Conservation (phyloP, 75 land plant species). For the Pinus taeda region DNA sequence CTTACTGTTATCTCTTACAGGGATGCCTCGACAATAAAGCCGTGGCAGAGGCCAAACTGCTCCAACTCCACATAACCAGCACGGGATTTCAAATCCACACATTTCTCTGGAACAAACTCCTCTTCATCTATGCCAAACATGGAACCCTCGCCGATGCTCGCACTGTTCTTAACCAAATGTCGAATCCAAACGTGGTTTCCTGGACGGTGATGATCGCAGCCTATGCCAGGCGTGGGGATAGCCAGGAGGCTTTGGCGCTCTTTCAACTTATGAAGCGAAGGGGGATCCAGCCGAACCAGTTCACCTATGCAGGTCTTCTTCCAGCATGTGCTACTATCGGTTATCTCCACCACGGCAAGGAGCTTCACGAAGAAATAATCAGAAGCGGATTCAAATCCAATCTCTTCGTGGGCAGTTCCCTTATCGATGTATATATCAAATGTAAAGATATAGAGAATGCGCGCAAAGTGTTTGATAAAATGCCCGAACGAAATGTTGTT, state of each 20-base stretch:
- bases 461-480: conserved; percentile 31
- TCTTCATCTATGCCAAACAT: background rate
- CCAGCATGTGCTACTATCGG: too few relatives aligned
- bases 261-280: conserved; percentile 11
- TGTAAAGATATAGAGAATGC: conserved; percentile 20
- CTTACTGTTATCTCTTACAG: too few relatives aligned
- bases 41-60: too few relatives aligned
- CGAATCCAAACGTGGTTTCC: conserved; percentile 6
- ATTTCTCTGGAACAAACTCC: background rate
- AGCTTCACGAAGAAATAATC: too few relatives aligned
- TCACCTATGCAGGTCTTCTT: too few relatives aligned
- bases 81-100: too few relatives aligned
- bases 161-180: conserved; percentile 6
- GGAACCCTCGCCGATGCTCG: conserved; percentile 15
- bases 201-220: conserved; percentile 16
- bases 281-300: conserved; percentile 6
- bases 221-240: conserved; percentile 1
- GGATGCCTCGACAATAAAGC: too few relatives aligned
- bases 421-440: conserved; percentile 46
- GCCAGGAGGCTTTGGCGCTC: background rate
- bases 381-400: background rate
- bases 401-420: background rate
- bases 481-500: conserved; percentile 27
- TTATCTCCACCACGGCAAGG: too few relatives aligned
- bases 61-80: too few relatives aligned